These are phyloP conservation scores for Boletus sp. DNA, from an alignment of 1,284 basidiomycete species.

Conservation along the genomic window DNA sequence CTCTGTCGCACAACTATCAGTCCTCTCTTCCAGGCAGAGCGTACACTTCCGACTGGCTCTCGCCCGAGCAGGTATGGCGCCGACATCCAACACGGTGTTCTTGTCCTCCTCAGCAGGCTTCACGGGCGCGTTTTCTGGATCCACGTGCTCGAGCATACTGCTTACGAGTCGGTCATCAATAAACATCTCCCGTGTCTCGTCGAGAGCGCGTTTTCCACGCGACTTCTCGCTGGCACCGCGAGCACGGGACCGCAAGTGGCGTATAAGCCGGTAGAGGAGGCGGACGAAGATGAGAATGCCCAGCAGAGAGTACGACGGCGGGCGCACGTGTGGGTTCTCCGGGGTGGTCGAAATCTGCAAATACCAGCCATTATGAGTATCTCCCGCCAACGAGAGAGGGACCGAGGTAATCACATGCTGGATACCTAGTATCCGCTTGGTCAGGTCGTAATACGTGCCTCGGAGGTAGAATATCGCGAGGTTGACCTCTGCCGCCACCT, in stretches of 20 bases:
- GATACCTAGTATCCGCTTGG: conserved; percentile 68
- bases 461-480: conserved; percentile 78
- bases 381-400: background rate
- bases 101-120: conserved; percentile 65
- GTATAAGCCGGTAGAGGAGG: conserved; percentile 60
- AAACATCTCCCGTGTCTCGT: conserved; percentile 47
- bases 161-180: conserved; percentile 65
- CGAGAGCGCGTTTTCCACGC: conserved; percentile 32
- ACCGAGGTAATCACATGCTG: conserved; percentile 55
- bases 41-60: conserved; percentile 76
- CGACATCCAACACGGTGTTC: conserved; percentile 59
- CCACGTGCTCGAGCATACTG: conserved; percentile 48
- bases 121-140: conserved; percentile 49
- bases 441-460: conserved; percentile 75
- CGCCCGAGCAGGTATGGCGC: conserved; percentile 45
- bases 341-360: conserved; percentile 70
- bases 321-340: conserved; percentile 63
- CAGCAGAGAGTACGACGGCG: conserved; percentile 82
- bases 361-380: conserved; percentile 4
- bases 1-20: conserved; percentile 81
- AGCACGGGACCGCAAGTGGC: conserved; percentile 37
- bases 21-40: conserved; percentile 80
- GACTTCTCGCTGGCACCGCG: conserved; percentile 23
- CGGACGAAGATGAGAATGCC: conserved; percentile 73
- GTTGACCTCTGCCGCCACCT: conserved; percentile 67